Percentiles rank a stretch among this genome's conserved stretches.
These are phyloP conservation scores for Dimocarpus longan DNA, from an alignment of 345 rosid species.

Conservation along the genomic window DNA sequence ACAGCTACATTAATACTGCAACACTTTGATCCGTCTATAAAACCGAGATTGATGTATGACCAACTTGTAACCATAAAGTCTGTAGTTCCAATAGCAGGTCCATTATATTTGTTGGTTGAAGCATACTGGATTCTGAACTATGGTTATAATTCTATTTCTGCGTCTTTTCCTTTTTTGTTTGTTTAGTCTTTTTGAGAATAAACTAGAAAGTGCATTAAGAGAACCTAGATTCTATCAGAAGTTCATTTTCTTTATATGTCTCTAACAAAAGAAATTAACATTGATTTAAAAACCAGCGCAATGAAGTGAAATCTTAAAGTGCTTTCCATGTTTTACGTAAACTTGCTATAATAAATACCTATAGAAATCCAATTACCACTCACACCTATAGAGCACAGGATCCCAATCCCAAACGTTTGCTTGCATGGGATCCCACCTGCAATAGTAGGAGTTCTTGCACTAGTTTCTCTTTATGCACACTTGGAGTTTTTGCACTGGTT, in stretches of 20 bases:
- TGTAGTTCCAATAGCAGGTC: background rate
- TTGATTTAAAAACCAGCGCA: background rate
- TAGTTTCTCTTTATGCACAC: background rate
- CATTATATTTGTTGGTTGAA: constrained; percentile 3
- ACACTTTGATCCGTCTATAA: background rate
- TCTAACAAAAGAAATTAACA: background rate
- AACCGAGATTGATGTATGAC: background rate
- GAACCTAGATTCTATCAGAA: background rate
- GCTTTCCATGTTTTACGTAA: background rate
- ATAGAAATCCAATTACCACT: background rate
- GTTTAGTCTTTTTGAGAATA: background rate
- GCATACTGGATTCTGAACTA: background rate
- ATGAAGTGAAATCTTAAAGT: background rate
- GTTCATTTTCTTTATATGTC: background rate
- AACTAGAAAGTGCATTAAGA: background rate
- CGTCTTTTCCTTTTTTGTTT: too few species aligned
- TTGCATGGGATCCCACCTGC: background rate
- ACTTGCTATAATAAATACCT: background rate
- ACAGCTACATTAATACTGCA: background rate
- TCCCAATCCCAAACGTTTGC: too few species aligned
- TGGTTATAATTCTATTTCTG: too few species aligned
- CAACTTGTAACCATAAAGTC: background rate
- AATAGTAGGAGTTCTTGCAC: background rate
- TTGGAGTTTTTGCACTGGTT: background rate
- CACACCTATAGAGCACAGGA: too few species aligned